These are phyloP conservation scores for Ophiognomonia clavigignenti-juglandacearum DNA, from an alignment of 2,329 filamentous ascomycete species.

Conservation along the genomic window DNA sequence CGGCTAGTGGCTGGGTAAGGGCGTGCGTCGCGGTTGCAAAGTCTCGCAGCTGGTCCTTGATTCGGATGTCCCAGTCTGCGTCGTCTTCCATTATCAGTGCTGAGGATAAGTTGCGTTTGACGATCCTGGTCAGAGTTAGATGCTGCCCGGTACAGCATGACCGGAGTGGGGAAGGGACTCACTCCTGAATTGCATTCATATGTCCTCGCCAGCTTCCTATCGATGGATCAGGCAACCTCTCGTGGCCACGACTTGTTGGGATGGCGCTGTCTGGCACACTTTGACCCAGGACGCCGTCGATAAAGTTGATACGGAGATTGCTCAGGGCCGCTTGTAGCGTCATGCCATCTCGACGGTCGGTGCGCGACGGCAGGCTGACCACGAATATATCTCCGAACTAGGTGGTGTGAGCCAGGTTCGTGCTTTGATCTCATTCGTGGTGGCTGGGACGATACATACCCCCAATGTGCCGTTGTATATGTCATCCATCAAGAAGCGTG, in stretches of 20 bases:
- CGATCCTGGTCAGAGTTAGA: slow-evolving; percentile 24
- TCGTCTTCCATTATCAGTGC: slow-evolving; percentile 43
- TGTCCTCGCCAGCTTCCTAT: slow-evolving; percentile 35
- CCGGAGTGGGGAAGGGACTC: slow-evolving; percentile 20
- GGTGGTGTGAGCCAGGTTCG: no score
- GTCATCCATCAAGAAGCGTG: no score
- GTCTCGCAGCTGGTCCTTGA: slow-evolving; percentile 33
- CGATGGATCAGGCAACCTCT: slow-evolving; percentile 24
- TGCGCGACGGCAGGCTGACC: slow-evolving; percentile 43
- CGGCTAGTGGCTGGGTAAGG: slow-evolving; percentile 19
- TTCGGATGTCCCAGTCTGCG: slow-evolving; percentile 39
- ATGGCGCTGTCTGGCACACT: slow-evolving; percentile 32
- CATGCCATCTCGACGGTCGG: slow-evolving; percentile 47
- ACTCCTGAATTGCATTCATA: slow-evolving; percentile 30
- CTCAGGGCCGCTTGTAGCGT: slow-evolving; percentile 40
- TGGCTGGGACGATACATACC: no score
- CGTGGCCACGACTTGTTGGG: slow-evolving; percentile 27
- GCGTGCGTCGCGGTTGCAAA: slow-evolving; percentile 21
- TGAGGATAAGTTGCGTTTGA: slow-evolving; percentile 30
- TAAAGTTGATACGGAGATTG: slow-evolving; percentile 38
- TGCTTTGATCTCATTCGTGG: no score
- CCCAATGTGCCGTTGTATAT: no score
- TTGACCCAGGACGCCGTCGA: slow-evolving; percentile 37
- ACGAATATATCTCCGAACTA: no score
- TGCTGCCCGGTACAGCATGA: background rate